Percentiles rank a stretch among this genome's conserved stretches.
Evolutionary conservation across 371 early-diverging fungal genomes (phyloP).

Genomic region (Coemansia sp.): DNA sequence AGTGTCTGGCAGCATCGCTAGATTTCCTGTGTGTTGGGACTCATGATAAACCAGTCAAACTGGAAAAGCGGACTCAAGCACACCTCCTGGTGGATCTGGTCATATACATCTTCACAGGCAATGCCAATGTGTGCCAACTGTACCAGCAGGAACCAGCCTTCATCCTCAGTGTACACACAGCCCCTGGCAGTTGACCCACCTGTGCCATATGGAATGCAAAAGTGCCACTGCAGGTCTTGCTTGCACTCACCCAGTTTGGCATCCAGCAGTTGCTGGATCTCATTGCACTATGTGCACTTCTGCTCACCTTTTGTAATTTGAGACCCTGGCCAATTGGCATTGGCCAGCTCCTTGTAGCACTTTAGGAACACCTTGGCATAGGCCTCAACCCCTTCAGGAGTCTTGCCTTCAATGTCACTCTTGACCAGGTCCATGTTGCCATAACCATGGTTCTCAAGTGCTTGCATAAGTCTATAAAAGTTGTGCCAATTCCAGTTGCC

Average conservation of each 20-base stretch:
- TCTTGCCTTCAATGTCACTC: slow-evolving; percentile 85
- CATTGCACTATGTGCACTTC: slow-evolving; percentile 71
- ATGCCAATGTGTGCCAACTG: slow-evolving; percentile 86
- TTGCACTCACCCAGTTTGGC: slow-evolving; percentile 58
- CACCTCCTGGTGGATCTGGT: slow-evolving; percentile 83
- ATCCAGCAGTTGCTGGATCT: slow-evolving; percentile 76
- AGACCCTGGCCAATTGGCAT: slow-evolving; percentile 70
- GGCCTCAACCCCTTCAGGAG: slow-evolving; percentile 70
- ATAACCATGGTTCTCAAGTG: slow-evolving; percentile 87
- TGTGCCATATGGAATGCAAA: slow-evolving; percentile 78
- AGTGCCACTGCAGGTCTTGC: slow-evolving; percentile 79
- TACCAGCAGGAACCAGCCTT: slow-evolving; percentile 93
- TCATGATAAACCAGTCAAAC: slow-evolving; percentile 97
- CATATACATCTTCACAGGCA: slow-evolving; percentile 88
- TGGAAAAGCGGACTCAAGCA: slow-evolving; percentile 81
- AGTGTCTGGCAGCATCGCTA: slow-evolving; percentile 78
- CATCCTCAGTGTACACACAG: slow-evolving; percentile 92
- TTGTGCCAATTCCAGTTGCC: slow-evolving; percentile 93
- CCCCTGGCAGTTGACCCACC: slow-evolving; percentile 64
- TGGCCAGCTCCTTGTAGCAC: slow-evolving; percentile 72
- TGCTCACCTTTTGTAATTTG: slow-evolving; percentile 89
- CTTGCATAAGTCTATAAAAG: slow-evolving; percentile 55
- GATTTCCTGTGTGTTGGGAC: slow-evolving; percentile 80
- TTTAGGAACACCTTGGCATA: slow-evolving; percentile 89
- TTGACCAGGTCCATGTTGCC: slow-evolving; percentile 72